Conservation (phyloP, 1,139 yeast genomes). For the Scheffersomyces segobiensis region DNA sequence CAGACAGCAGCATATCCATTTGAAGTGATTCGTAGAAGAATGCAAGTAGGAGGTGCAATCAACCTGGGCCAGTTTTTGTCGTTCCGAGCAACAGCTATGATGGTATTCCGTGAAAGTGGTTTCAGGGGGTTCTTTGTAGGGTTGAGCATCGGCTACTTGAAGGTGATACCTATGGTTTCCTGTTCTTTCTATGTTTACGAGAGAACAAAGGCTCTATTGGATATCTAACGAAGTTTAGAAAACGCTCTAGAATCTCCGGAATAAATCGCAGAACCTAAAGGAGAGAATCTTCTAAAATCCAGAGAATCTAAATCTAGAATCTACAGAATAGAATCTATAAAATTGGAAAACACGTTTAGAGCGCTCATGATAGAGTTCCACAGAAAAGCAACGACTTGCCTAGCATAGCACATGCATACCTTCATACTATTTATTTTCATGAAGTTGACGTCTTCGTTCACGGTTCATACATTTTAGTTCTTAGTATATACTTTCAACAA, state of each 20-base stretch:
- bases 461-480: background rate
- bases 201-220: conserved; percentile 68
- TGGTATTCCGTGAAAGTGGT: conserved; percentile 74
- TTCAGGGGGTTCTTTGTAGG: conserved; percentile 90
- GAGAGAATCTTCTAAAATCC: no score
- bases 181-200: conserved; percentile 95
- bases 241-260: background rate
- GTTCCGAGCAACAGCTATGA: conserved; percentile 51
- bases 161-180: conserved; percentile 96
- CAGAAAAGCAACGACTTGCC: background rate
- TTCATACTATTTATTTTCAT: background rate
- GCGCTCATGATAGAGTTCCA: background rate
- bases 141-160: conserved; percentile 88
- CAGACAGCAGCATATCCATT: conserved; percentile 98
- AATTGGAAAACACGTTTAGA: background rate
- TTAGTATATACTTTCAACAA: background rate
- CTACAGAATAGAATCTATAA: background rate
- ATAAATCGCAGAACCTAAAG: background rate
- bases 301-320: background rate
- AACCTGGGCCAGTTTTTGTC: conserved; percentile 61
- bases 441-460: background rate
- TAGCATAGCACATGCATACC: background rate
- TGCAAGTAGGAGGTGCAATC: conserved; percentile 91
- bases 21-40: conserved; percentile 89
- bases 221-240: conserved; percentile 33